Evolutionary conservation across 2,329 filamentous ascomycete species (phyloP).

Genomic region (Gnomoniopsis smithogilvyi): DNA sequence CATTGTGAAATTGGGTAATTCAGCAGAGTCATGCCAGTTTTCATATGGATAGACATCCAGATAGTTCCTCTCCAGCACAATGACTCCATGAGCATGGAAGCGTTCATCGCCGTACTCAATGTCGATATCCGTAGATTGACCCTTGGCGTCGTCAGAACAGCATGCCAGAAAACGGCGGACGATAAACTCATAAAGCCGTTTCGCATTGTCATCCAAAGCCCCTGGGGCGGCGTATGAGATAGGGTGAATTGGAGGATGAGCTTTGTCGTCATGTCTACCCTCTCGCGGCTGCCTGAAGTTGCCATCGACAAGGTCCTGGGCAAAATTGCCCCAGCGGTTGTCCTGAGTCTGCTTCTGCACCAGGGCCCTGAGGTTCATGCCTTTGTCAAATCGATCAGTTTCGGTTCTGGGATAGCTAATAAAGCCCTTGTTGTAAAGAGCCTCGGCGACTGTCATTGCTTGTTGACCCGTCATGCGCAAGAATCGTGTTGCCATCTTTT

Average conservation of each 20-base stretch:
- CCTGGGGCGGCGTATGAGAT: slow-evolving; percentile 74
- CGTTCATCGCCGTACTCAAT: slow-evolving; percentile 78
- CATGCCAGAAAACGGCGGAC: slow-evolving; percentile 89
- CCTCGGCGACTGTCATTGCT: slow-evolving; percentile 85
- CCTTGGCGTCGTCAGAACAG: slow-evolving; percentile 90
- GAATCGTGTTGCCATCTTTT: slow-evolving; percentile 90
- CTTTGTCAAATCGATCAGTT: slow-evolving; percentile 91
- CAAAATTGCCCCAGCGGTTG: slow-evolving; percentile 74
- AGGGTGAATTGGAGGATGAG: slow-evolving; percentile 95
- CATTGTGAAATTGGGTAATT: slow-evolving; percentile 73
- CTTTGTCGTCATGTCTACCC: slow-evolving; percentile 90
- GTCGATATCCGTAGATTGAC: slow-evolving; percentile 79
- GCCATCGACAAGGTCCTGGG: slow-evolving; percentile 70
- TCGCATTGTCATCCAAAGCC: slow-evolving; percentile 64
- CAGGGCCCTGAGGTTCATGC: slow-evolving; percentile 76
- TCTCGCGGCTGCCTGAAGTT: slow-evolving; percentile 77
- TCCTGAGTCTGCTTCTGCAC: slow-evolving; percentile 82
- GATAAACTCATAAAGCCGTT: slow-evolving; percentile 87
- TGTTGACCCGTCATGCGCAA: slow-evolving; percentile 87
- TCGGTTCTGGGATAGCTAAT: slow-evolving; percentile 98
- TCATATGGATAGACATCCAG: slow-evolving; percentile 96
- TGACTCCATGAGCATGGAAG: slow-evolving; percentile 79
- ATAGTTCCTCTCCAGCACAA: slow-evolving; percentile 86
- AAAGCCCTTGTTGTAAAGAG: slow-evolving; percentile 88
- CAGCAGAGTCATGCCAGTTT: slow-evolving; percentile 85